Base-by-base conservation (phyloP, 495 filamentous ascomycete species). In the Mytilinidion resinicola region DNA sequence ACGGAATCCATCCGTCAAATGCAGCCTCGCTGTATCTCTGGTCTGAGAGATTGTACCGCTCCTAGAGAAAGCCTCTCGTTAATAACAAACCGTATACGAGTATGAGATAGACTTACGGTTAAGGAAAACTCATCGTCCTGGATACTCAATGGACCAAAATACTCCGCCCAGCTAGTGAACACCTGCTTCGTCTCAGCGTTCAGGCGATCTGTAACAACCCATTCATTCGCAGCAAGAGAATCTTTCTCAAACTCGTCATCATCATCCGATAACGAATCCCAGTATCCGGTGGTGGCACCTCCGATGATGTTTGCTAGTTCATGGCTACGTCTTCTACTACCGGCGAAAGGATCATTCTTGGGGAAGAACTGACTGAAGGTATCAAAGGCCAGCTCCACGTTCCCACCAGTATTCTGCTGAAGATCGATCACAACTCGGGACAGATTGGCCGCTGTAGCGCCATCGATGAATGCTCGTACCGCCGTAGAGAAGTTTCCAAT, bases 401-500 rank as follows among this genome's bases (percentile, higher is more conserved):
- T 21, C 9, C 62, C 62, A 0, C 62, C 62, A 37, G 10, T 11
- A 35, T 65, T 61, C 14, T 61, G 62, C 38, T 65, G 62, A 11
- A 65, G 53, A 42, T 65, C 62, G 36, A 65, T 65, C 0, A 65
- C 35, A 34, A 65, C 30, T 1, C 30, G 33, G 6, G 72, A 69
- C 37, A 73, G 69, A 19, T 70, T 70, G 8, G 65, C 68, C 10
- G 59, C 57, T 44, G 70, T 70, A 20, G 69, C 73, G 19, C 63
- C 55, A 6, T 35, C 51, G 51, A 82, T 65, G 60, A 82, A 82
- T 0, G 77, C 43, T 3, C 60, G 42, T 1, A 80, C 71, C 0
- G 74, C 64, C 10, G 59, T 41, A 6, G 62, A 65, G 61, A 80
- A 80, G 12, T 70, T 66, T 5, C 56, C 47, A 34, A 70, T 67